phyloP scores from a whole-genome alignment of 176 grass and related monocot species.

The Triticum dicoccoides region DNA sequence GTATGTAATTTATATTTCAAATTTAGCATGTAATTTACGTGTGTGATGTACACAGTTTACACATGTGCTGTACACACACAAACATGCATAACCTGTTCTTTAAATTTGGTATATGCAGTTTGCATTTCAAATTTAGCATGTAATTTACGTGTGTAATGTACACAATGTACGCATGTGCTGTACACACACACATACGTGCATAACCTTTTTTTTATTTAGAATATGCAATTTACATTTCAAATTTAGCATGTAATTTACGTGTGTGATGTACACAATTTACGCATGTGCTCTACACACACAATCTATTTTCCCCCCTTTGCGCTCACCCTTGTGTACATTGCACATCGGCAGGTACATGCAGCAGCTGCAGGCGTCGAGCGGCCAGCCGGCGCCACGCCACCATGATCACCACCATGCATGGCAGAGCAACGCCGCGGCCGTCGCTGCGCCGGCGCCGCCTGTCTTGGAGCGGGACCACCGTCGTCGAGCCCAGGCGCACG shows the following conservation, averaged over 20 bases:
- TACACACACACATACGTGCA: no score
- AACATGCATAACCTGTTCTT: no score
- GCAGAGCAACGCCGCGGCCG: neutral
- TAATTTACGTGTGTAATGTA: neutral
- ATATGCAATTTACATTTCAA: no score
- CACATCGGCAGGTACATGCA: conserved; percentile 1
- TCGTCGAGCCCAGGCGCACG: neutral
- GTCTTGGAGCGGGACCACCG: neutral
- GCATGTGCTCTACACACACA: no score
- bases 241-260: neutral
- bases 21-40: no score
- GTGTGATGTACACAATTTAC: neutral
- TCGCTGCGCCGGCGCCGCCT: neutral
- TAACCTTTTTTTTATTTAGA: no score
- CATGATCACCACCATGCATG: neutral
- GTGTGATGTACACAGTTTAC: neutral
- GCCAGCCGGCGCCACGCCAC: neutral
- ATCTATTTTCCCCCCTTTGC: neutral
- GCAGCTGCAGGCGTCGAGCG: conserved; percentile 15
- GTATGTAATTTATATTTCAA: no score
- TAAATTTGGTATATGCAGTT: no score
- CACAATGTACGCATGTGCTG: no score
- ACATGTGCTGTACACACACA: no score
- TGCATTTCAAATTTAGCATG: no score
- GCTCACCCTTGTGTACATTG: neutral